Conservation (phyloP, 257 asterid genomes). For the Linderniella brevidens region DNA sequence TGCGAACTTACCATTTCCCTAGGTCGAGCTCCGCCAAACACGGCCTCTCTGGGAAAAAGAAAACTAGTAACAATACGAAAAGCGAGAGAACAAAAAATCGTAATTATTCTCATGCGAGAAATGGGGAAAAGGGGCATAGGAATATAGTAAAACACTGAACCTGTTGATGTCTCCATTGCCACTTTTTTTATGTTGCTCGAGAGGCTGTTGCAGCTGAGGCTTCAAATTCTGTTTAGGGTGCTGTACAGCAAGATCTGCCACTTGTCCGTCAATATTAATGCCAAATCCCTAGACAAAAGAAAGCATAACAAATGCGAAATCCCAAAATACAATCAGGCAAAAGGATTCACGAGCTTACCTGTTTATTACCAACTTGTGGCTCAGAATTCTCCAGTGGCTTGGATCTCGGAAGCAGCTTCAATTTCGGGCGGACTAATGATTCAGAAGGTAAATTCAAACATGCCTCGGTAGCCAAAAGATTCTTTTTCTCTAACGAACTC, state of each 20-base stretch:
- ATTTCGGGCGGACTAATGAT: conserved; percentile 55
- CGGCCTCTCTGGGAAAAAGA: conserved; percentile 41
- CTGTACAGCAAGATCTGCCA: conserved; percentile 27
- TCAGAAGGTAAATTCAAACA: conserved; percentile 30
- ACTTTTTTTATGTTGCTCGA: conserved; percentile 34
- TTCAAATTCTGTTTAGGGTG: conserved; percentile 62
- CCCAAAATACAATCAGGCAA: neutral
- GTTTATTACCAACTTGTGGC: conserved; percentile 25
- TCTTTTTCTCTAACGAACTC: conserved; percentile 12
- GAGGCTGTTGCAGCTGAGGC: conserved; percentile 47
- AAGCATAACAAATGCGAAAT: conserved; percentile 5
- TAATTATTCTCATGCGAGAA: neutral
- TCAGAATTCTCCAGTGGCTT: conserved; percentile 55
- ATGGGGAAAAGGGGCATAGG: neutral
- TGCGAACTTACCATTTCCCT: conserved; percentile 57
- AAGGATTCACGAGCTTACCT: conserved; percentile 19
- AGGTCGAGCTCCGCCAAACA: conserved; percentile 76
- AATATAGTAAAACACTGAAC: conserved; percentile 16
- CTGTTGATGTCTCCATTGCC: conserved; percentile 43
- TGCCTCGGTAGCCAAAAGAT: conserved; percentile 20
- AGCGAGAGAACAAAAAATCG: conserved; percentile 3
- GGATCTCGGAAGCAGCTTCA: conserved; percentile 86
- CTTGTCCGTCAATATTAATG: conserved; percentile 11
- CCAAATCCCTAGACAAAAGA: conserved; percentile 23
- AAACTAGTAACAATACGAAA: neutral